Percentiles rank a stretch among this genome's conserved stretches.
Evolutionary conservation across 768 basidiomycete species (phyloP).

Genomic region (Nevesoporus exiguus): DNA sequence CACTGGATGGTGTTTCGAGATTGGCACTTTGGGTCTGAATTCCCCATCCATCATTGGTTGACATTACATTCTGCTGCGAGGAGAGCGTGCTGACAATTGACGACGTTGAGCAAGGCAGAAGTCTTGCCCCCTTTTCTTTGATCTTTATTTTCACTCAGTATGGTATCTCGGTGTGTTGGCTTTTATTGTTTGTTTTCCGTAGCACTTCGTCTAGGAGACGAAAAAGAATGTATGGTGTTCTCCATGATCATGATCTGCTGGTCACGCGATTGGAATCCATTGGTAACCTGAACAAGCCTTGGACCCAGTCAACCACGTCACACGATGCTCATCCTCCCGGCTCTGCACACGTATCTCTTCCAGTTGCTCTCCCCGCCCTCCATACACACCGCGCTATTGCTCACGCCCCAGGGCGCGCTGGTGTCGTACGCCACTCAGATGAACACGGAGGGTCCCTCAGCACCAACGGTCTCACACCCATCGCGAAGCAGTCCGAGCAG

Average conservation of each 20-base stretch:
- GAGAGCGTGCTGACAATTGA: slow-evolving; percentile 5
- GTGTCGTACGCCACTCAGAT: slow-evolving; percentile 58
- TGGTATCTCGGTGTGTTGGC: slow-evolving; percentile 2
- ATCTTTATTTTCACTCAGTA: slow-evolving; percentile 2
- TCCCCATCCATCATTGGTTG: slow-evolving; percentile 7
- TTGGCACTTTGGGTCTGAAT: not conserved
- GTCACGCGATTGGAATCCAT: slow-evolving; percentile 3
- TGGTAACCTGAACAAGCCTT: not conserved
- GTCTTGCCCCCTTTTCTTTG: not conserved
- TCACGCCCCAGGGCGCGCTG: slow-evolving; percentile 73
- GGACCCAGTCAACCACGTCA: not conserved
- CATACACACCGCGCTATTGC: slow-evolving; percentile 67
- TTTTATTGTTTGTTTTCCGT: slow-evolving; percentile 19
- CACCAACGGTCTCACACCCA: not conserved
- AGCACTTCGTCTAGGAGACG: slow-evolving; percentile 11
- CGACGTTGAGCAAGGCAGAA: slow-evolving; percentile 1
- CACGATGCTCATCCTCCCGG: slow-evolving; percentile 66
- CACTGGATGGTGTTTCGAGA: slow-evolving; percentile 6
- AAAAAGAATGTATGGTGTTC: slow-evolving; percentile 28
- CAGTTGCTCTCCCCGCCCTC: slow-evolving; percentile 57
- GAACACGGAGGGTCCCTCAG: slow-evolving; percentile 23
- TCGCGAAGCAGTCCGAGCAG: slow-evolving; percentile 5
- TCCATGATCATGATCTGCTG: slow-evolving; percentile 1
- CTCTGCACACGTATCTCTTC: slow-evolving; percentile 60
- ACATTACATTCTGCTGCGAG: slow-evolving; percentile 9